Base-by-base conservation (phyloP, 371 early-diverging fungal species). In the Circinella umbellata region DNA sequence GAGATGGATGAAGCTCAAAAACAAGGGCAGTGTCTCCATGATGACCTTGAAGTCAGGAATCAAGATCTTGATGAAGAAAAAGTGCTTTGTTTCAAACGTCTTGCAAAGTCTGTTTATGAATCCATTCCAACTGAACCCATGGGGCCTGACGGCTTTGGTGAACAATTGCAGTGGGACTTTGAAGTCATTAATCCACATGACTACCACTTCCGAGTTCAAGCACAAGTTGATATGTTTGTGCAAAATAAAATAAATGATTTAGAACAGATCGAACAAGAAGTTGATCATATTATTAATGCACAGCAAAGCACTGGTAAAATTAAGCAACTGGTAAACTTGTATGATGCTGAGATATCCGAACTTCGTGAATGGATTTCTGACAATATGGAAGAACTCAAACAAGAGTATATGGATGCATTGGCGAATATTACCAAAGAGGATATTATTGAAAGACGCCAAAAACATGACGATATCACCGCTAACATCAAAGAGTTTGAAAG, bases 341-440 rank as follows among this genome's bases (percentile, higher is more conserved):
- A 81, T 69, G 75, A 74, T 37, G 62, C 68, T 17, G 77, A 81
- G 18, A 74, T 78, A 11, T 55, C 64, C 11, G 62, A 75, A 36
- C 39, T 83, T 34, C 74, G 67, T 0, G 68, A 64, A 7, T 83
- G 84, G 84, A 74, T 83, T 20, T 53, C 72, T 37, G 69, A 76
- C 5, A 76, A 74, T 8, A 67, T 76, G 51, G 35, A 51, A 14
- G 35, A 36, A 4, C 37, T 68, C 13, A 35, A 49, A 17, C 68
- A 68, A 37, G 18, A 48, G 14, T 46, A 53, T 47, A 8, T 67
- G 38, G 54, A 62, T 47, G 20, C 68, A 2, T 27, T 62, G 18
- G 18, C 63, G 5, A 61, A 61, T 35, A 39, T 46, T 14, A 46
- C 38, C 38, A 17, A 42, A 11, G 9, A 27, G 6, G 67, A 66